Percentiles rank a stretch among this genome's conserved stretches.
Conservation (phyloP, 1,139 yeast genomes). For the Suhomyces wounanorum region DNA sequence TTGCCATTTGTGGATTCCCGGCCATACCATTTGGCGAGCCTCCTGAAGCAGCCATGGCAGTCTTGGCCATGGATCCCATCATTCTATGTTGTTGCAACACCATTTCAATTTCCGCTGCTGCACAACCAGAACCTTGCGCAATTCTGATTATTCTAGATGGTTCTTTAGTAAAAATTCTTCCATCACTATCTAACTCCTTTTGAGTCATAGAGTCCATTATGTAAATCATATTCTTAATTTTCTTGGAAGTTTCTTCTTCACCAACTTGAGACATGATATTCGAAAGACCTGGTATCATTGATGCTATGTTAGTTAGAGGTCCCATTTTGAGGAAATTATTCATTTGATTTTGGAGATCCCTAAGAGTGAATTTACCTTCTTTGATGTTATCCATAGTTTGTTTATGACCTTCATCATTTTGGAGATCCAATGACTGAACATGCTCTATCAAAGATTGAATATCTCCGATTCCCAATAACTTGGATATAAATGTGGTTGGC, state of each 20-base stretch:
- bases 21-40: slow-evolving; percentile 32
- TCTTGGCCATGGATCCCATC: slow-evolving; percentile 92
- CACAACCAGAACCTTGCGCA: slow-evolving; percentile 95
- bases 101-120: slow-evolving; percentile 92
- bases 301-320: slow-evolving; percentile 87
- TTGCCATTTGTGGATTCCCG: slow-evolving; percentile 22
- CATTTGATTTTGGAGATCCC: slow-evolving; percentile 94
- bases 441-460: slow-evolving; percentile 93
- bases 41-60: slow-evolving; percentile 54
- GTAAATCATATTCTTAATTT: slow-evolving; percentile 85
- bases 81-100: slow-evolving; percentile 87
- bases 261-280: slow-evolving; percentile 83
- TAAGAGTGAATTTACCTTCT: slow-evolving; percentile 90
- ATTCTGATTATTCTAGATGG: slow-evolving; percentile 88
- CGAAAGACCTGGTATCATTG: slow-evolving; percentile 94
- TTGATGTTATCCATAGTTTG: slow-evolving; percentile 91
- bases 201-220: slow-evolving; percentile 97
- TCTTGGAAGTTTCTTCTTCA: slow-evolving; percentile 83
- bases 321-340: slow-evolving; percentile 96
- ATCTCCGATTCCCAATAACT: slow-evolving; percentile 92
- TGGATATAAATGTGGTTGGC: slow-evolving; percentile 85
- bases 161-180: slow-evolving; percentile 73
- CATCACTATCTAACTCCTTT: slow-evolving; percentile 88
- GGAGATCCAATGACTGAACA: slow-evolving; percentile 83
- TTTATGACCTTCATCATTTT: slow-evolving; percentile 65